These are phyloP conservation scores for Astragalus membranaceus DNA, from an alignment of 306 rosid species.

Conservation along the genomic window DNA sequence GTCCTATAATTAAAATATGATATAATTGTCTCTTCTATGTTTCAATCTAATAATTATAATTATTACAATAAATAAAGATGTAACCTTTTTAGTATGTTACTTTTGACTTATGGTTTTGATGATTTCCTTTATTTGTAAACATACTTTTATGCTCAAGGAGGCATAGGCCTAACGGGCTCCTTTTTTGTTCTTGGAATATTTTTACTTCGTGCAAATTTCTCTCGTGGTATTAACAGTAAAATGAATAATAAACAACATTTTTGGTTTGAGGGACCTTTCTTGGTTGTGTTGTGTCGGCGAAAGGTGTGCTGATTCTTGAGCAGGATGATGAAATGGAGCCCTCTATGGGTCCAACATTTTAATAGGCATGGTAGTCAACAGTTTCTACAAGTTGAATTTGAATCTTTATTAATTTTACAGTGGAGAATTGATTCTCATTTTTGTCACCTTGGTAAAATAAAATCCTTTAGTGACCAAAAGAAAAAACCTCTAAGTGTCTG, in stretches of 20 bases:
- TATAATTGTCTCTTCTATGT: background rate
- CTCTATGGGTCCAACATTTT: conserved; percentile 12
- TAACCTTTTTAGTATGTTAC: conserved; percentile 13
- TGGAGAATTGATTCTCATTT: too few species aligned
- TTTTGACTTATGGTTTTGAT: conserved; percentile 27
- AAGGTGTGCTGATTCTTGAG: conserved; percentile 8
- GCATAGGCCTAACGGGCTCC: conserved; percentile 18
- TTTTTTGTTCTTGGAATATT: background rate
- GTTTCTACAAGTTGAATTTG: background rate
- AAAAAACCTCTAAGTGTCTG: too few species aligned
- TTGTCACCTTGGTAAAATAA: too few species aligned
- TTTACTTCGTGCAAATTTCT: conserved; percentile 5
- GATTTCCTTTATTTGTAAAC: background rate
- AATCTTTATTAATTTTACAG: background rate
- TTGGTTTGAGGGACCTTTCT: background rate
- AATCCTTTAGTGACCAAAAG: too few species aligned
- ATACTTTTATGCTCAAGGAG: conserved; percentile 14
- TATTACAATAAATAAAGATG: background rate
- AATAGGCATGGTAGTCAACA: conserved; percentile 17
- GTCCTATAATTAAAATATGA: background rate
- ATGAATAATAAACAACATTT: conserved; percentile 15
- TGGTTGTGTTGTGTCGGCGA: conserved; percentile 20
- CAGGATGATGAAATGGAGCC: conserved; percentile 19
- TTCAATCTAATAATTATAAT: background rate
- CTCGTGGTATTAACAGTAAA: conserved; percentile 13